These are phyloP conservation scores for Populus ilicifolia DNA, from an alignment of 345 rosid species.

Conservation along the genomic window DNA sequence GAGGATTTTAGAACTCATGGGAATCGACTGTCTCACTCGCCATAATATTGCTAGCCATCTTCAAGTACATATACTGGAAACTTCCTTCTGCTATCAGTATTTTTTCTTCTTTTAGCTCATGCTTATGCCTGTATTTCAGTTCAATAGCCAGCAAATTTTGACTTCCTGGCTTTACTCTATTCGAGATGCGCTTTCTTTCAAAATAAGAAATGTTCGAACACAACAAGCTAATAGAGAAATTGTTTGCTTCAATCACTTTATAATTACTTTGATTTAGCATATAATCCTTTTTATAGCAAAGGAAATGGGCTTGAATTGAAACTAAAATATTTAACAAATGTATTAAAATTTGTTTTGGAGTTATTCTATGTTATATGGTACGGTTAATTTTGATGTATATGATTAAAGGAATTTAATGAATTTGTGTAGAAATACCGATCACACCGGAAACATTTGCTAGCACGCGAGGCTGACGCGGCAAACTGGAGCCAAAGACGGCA, in stretches of 20 bases:
- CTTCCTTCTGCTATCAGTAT: background rate
- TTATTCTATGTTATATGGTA: background rate
- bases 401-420: background rate
- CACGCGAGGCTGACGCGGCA: slow-evolving; percentile 82
- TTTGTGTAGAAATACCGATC: slow-evolving; percentile 76
- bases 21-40: slow-evolving; percentile 85
- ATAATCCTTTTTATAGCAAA: background rate
- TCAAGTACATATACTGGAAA: slow-evolving; percentile 44
- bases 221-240: background rate
- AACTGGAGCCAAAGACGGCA: slow-evolving; percentile 71
- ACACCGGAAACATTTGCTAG: slow-evolving; percentile 74
- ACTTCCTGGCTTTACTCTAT: background rate
- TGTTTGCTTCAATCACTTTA: background rate
- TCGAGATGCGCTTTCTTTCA: background rate
- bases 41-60: slow-evolving; percentile 96
- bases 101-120: background rate
- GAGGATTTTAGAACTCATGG: slow-evolving; percentile 85
- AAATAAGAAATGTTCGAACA: too few species aligned
- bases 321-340: too few species aligned
- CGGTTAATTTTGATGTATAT: background rate
- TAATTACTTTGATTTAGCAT: background rate
- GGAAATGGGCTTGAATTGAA: background rate
- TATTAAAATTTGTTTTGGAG: background rate
- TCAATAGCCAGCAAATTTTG: background rate
- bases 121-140: background rate